Evolutionary conservation across 1,284 basidiomycete genomes (phyloP).

Genomic region (Boletellus dicymbophilus): DNA sequence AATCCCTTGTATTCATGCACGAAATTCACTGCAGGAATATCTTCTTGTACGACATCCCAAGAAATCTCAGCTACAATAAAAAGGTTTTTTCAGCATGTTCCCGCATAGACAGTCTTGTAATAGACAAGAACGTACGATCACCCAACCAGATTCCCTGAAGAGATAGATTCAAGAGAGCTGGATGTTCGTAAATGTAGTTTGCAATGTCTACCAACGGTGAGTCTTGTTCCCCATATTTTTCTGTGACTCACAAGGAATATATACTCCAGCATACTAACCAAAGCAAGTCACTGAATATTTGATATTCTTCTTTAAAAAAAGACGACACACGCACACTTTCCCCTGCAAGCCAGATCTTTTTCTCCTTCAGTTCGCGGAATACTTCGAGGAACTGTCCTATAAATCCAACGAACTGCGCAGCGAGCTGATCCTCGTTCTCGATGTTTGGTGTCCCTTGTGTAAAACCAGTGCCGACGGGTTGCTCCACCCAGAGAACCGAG

Average conservation of each 20-base stretch:
- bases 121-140: constrained; percentile 52
- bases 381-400: constrained; percentile 75
- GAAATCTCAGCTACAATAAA: constrained; percentile 49
- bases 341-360: constrained; percentile 67
- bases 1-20: constrained; percentile 68
- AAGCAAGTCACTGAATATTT: constrained; percentile 1
- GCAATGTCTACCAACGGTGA: constrained; percentile 58
- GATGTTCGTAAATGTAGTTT: constrained; percentile 67
- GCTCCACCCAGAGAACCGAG: constrained; percentile 81
- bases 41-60: constrained; percentile 59
- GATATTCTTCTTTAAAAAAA: neutral
- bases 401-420: constrained; percentile 50
- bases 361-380: constrained; percentile 68
- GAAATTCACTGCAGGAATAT: constrained; percentile 71
- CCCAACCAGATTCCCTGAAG: constrained; percentile 73
- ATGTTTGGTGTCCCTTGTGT: constrained; percentile 73
- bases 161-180: constrained; percentile 50
- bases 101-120: neutral
- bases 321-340: constrained; percentile 59
- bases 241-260: constrained; percentile 49
- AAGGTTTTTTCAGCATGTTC: too few relatives aligned
- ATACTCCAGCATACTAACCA: constrained; percentile 58
- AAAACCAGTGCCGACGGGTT: constrained; percentile 84
- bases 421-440: constrained; percentile 68
- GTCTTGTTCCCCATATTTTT: neutral